phyloP scores from a whole-genome alignment of 208 protist species.

The Kentomonas sorsogonicus region DNA sequence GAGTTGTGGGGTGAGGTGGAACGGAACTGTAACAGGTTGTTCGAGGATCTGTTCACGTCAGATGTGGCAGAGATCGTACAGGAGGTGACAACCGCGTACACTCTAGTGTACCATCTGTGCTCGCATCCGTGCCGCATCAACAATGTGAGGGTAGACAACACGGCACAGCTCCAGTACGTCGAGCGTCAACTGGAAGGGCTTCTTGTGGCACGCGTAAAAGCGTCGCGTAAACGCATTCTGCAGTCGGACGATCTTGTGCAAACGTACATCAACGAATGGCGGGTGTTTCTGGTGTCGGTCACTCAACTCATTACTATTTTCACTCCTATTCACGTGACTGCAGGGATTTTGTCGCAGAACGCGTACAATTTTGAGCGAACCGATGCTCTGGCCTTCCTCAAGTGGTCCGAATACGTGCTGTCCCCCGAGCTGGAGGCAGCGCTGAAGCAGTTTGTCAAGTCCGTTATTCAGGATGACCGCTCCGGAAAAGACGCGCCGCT shows the following conservation, averaged over 20 bases:
- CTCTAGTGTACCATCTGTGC: slow-evolving; percentile 41
- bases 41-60: slow-evolving; percentile 14
- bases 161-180: too few species aligned
- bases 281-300: slow-evolving; percentile 28
- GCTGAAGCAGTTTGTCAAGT: slow-evolving; percentile 19
- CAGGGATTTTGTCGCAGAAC: slow-evolving; percentile 20
- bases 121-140: slow-evolving; percentile 33
- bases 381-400: slow-evolving; percentile 28
- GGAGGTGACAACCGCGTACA: slow-evolving; percentile 23
- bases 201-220: too few species aligned
- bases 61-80: slow-evolving; percentile 27
- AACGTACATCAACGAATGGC: slow-evolving; percentile 31
- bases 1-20: slow-evolving; percentile 28
- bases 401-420: slow-evolving; percentile 29
- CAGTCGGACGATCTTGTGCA: too few species aligned
- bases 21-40: slow-evolving; percentile 20
- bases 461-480: slow-evolving; percentile 19
- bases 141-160: too few species aligned
- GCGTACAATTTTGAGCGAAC: slow-evolving; percentile 29
- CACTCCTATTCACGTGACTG: slow-evolving; percentile 27
- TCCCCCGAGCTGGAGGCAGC: slow-evolving; percentile 8
- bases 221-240: too few species aligned
- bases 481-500: not conserved
- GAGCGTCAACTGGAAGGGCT: too few species aligned
- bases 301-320: slow-evolving; percentile 44